Conservation (phyloP, 176 grass and related monocot species). For the Bothriochloa decipiens region DNA sequence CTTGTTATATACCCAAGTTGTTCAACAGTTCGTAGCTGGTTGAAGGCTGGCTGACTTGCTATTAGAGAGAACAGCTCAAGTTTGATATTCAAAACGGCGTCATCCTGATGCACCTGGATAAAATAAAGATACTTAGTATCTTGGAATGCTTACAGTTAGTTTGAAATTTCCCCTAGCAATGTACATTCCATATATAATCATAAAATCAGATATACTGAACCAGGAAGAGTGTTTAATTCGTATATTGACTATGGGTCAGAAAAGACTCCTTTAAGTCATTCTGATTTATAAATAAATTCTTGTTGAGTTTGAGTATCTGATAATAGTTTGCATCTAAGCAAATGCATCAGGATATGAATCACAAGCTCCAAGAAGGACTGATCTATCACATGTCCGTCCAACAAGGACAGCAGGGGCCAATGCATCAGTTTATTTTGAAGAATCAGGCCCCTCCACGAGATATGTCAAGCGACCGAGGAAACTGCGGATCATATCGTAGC, state of each 20-base stretch:
- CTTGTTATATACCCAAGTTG: slow-evolving; percentile 90
- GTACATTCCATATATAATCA: too few relatives aligned
- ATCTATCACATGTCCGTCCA: too few relatives aligned
- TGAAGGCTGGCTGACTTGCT: slow-evolving; percentile 79
- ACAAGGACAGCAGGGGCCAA: rapidly evolving
- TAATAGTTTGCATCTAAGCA: background rate
- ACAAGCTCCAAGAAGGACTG: too few relatives aligned
- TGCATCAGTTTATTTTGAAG: too few relatives aligned
- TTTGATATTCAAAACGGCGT: slow-evolving; percentile 71
- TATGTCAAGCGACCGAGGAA: too few relatives aligned
- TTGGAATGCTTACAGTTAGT: background rate
- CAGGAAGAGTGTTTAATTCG: too few relatives aligned
- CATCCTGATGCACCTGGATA: slow-evolving; percentile 82
- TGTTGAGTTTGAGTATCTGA: background rate
- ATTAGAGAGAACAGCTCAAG: slow-evolving; percentile 78
- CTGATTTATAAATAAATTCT: background rate
- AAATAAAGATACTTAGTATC: slow-evolving; percentile 36
- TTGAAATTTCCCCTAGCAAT: too few relatives aligned
- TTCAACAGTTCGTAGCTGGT: slow-evolving; percentile 87
- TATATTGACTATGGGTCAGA: too few relatives aligned
- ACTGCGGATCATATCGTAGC: too few relatives aligned
- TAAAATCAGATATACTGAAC: background rate
- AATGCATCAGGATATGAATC: too few relatives aligned
- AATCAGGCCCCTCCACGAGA: too few relatives aligned
- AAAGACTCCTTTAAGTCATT: too few relatives aligned